Conservation (phyloP, 2,329 filamentous ascomycete species). For the Colletotrichum gigasporum region DNA sequence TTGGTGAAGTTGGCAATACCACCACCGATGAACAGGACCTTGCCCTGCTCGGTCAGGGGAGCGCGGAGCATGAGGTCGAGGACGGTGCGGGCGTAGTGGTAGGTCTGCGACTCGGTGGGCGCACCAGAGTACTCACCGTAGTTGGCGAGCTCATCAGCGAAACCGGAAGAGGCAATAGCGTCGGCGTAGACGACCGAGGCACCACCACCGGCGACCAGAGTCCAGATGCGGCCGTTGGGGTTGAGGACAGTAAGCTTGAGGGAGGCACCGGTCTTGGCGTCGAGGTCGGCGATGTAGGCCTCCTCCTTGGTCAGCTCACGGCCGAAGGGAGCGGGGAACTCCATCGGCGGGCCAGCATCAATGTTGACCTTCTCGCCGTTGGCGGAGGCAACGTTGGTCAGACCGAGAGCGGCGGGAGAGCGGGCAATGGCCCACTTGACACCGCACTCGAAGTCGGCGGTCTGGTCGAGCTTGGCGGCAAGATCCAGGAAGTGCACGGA, state of each 20-base stretch:
- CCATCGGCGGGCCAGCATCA: constrained; percentile 96
- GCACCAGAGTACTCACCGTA: constrained; percentile 99
- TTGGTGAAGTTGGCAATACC: constrained; percentile 99
- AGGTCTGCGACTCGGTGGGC: constrained; percentile 98
- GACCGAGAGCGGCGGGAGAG: constrained; percentile 86
- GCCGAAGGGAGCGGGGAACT: constrained; percentile 98
- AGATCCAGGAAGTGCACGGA: constrained; percentile 98
- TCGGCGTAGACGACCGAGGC: constrained; percentile 99
- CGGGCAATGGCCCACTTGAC: constrained; percentile 98
- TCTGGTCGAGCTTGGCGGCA: constrained; percentile 98
- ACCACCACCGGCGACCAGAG: constrained; percentile 98
- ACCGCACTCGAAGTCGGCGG: constrained; percentile 98
- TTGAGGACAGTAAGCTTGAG: constrained; percentile 98
- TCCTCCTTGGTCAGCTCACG: constrained; percentile 99
- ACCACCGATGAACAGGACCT: constrained; percentile 99
- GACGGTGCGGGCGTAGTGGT: constrained; percentile 97
- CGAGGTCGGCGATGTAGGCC: constrained; percentile 97
- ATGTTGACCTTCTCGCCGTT: constrained; percentile 84
- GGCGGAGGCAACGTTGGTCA: constrained; percentile 71
- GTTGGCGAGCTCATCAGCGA: constrained; percentile 96
- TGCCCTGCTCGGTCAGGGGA: constrained; percentile 85
- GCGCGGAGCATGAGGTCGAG: constrained; percentile 97
- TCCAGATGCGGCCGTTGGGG: constrained; percentile 92
- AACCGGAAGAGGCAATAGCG: constrained; percentile 95
- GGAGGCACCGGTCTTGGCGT: constrained; percentile 98